Base-by-base conservation (phyloP, 192 early-diverging fungal genomes). In the Ambispora gerdemannii region DNA sequence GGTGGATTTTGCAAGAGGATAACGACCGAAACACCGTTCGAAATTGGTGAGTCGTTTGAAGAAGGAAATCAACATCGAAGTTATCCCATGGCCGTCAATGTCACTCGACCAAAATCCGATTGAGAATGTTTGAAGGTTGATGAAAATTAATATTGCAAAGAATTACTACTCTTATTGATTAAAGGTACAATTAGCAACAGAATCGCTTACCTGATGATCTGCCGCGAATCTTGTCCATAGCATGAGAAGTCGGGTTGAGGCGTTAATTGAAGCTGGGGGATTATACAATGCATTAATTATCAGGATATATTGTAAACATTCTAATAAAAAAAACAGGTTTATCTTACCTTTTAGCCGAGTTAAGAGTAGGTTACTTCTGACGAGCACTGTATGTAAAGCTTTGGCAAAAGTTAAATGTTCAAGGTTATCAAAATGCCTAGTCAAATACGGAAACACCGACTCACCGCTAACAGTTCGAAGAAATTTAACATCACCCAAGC, bases 11-110 rank as follows among this genome's bases (percentile, higher is more conserved):
- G 47, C 47, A 49, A 19, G 47, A 49, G 19, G 47, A 49, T 49
- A 49, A 49, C 19, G 47, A 13, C 53, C 53, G 20, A 56, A 6
- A 6, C 53, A 56, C 20, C 20, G 6, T n/a, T 56, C 53, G 20
- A 56, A 27, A 56, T 13, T 6, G 20, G 53, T 27, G 27, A 6
- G 8, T 13, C 8, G 27, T 56, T 56, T 6, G 53, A 56, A 56
- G 53, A 20, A 24, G 27, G 53, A 56, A 56, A 56, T 13, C 8
- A 27, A 27, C 20, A 56, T 56, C 27, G 20, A n/a, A 13, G 53
- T 56, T 56, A n/a, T 56, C 19, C 53, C 53, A 7, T 56, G 53
- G 53, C 53, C 53, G 20, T n/a, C 53, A 56, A 56, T 56, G 53
- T 56, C 53, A 56, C 53, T 20, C 20, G 53, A 56, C 27, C 53